A percentile compares a stretch with the other conserved stretches of the same genome.
phyloP scores from a whole-genome alignment of 2,329 filamentous ascomycete genomes.

The Fulvia fulva region DNA sequence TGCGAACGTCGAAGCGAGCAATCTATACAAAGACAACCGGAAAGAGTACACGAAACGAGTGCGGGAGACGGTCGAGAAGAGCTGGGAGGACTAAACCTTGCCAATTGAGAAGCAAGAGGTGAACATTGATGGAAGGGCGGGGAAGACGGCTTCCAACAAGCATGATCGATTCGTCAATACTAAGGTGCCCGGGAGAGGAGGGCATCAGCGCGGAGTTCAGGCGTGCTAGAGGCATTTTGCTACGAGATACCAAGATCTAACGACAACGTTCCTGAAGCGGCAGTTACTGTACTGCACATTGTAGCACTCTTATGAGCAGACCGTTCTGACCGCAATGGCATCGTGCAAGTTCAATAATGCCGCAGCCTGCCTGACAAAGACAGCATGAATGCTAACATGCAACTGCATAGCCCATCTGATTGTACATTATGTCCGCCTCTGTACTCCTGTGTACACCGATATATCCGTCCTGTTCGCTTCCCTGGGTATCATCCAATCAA shows the following conservation, averaged over 20 bases:
- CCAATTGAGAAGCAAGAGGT: too few relatives aligned
- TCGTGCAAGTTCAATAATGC: too few relatives aligned
- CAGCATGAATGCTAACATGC: background rate
- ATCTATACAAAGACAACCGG: slow-evolving; percentile 96
- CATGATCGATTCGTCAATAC: background rate
- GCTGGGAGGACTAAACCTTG: slow-evolving; percentile 84
- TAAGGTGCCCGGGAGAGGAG: too few relatives aligned
- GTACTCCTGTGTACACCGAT: background rate
- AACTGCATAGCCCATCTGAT: background rate
- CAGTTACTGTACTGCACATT: background rate
- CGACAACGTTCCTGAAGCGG: background rate
- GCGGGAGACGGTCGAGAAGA: slow-evolving; percentile 96
- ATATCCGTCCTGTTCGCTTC: background rate
- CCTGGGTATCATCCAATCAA: background rate
- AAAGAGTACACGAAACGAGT: slow-evolving; percentile 96
- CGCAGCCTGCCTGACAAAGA: too few relatives aligned
- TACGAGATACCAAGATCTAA: slow-evolving; percentile 2
- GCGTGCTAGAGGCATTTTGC: background rate
- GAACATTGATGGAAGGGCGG: background rate
- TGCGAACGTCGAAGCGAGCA: slow-evolving; percentile 95
- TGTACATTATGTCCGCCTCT: background rate
- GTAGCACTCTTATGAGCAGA: background rate
- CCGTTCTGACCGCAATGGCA: too few relatives aligned
- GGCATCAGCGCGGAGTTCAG: slow-evolving; percentile 4
- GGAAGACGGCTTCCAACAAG: background rate